Conservation (phyloP, 805 yeast genomes). For the Ogataea henricii region DNA sequence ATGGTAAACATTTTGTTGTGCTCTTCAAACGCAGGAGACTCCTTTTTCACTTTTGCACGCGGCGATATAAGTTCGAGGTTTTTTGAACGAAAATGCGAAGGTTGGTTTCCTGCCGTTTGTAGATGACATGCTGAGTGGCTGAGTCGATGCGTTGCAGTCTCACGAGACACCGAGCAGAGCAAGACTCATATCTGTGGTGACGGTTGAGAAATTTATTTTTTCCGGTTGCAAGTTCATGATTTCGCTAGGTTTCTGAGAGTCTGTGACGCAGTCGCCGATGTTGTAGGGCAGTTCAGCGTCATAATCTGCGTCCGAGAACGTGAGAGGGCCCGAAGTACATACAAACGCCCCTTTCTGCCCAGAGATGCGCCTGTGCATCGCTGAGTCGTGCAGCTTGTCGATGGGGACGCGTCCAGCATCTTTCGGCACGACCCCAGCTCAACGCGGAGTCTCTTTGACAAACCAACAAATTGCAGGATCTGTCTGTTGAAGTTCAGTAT, state of each 20-base stretch:
- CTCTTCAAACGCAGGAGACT: slow-evolving; percentile 20
- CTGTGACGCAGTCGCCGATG: slow-evolving; percentile 22
- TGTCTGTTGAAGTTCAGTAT: no score
- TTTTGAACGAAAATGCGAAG: slow-evolving; percentile 12
- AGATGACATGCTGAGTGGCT: slow-evolving; percentile 19
- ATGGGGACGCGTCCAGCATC: slow-evolving; percentile 13
- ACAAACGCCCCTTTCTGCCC: slow-evolving; percentile 52
- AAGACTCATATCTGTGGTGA: not conserved
- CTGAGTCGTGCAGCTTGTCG: slow-evolving; percentile 17
- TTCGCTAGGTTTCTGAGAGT: slow-evolving; percentile 18
- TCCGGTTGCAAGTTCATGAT: slow-evolving; percentile 24
- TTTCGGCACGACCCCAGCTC: slow-evolving; percentile 23
- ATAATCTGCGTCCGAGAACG: slow-evolving; percentile 52
- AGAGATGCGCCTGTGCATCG: slow-evolving; percentile 36
- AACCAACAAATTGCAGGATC: slow-evolving; percentile 25
- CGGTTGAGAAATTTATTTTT: slow-evolving; percentile 5
- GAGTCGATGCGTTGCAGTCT: slow-evolving; percentile 24
- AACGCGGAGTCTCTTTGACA: slow-evolving; percentile 23
- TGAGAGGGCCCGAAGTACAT: slow-evolving; percentile 50
- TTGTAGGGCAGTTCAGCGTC: slow-evolving; percentile 44
- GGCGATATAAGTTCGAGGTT: slow-evolving; percentile 12
- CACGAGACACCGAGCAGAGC: slow-evolving; percentile 14
- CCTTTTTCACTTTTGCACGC: slow-evolving; percentile 20
- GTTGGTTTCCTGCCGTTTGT: slow-evolving; percentile 20
- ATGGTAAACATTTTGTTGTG: slow-evolving; percentile 15